phyloP scores from a whole-genome alignment of 352 stramenopile genomes.

The Phytophthora crassamura region DNA sequence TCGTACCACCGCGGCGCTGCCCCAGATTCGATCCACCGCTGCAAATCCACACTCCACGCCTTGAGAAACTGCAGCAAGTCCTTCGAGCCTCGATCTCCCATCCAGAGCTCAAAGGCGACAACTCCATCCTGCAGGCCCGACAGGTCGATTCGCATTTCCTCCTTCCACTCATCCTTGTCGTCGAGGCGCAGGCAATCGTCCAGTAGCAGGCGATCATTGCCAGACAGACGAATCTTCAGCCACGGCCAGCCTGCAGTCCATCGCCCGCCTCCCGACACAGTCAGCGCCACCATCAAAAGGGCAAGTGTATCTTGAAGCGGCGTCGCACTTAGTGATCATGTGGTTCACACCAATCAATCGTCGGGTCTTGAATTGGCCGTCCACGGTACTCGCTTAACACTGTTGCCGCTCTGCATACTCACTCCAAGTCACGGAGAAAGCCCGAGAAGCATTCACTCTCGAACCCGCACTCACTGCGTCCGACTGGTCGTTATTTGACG shows the following conservation, averaged over 20 bases:
- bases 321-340: conserved; percentile 23
- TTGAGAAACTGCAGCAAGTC: conserved; percentile 43
- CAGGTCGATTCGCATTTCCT: conserved; percentile 11
- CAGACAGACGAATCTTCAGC: conserved; percentile 4
- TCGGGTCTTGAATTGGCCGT: neutral
- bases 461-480: conserved; percentile 9
- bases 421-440: conserved; percentile 11
- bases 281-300: conserved; percentile 14
- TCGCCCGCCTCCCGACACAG: conserved; percentile 6
- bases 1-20: conserved; percentile 25
- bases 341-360: no score
- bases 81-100: neutral
- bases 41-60: conserved; percentile 27
- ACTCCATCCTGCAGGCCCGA: neutral
- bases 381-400: conserved; percentile 3
- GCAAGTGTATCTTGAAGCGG: conserved; percentile 8
- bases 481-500: neutral
- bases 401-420: conserved; percentile 12
- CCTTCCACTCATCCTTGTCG: conserved; percentile 1
- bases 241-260: conserved; percentile 15
- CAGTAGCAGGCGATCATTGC: conserved; percentile 12
- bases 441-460: neutral
- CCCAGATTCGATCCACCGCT: conserved; percentile 24
- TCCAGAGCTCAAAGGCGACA: conserved; percentile 30
- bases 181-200: conserved; percentile 17